Evolutionary conservation across 441 rosid species (phyloP), one percentile per base, ranked within the genome.

Genomic region (Metrosideros polymorpha): DNA sequence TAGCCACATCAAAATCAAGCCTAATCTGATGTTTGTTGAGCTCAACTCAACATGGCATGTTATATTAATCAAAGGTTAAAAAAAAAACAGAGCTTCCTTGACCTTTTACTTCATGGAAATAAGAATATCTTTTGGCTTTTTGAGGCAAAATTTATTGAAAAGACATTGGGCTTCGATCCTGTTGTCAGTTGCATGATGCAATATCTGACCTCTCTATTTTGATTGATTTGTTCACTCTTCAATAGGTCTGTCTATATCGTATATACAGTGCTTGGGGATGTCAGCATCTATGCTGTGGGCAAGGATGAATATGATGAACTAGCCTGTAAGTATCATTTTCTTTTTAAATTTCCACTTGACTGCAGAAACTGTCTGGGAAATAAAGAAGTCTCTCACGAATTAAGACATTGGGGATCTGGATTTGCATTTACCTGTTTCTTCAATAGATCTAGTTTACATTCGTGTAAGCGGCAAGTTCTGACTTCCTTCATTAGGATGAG

Each of bases 301-400:
- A 97, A 97, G 92, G 98, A 97, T 90, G 98, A 94, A 86, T 97
- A 97, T 82, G 99, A 97, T 91, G 99, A 97, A 89, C 99, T 97
- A 91, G 99, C 98, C 54, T 94, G 98, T 95, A 90, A 94, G 98
- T 90, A 75, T 83, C 18, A 50, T 17, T 24, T 12, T 29, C 13
- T 55, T 82, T n/a, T n/a, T 10, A 27, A 27, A 66, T 66, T 66
- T 66, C 79, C 15, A 39, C 47, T 39, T 39, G 39, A 71, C 47
- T 71, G 43, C 9, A 22, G 79, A 35, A 71, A 71, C 24, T 35
- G 15, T 71, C 47, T 39, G 79, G n/a, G 47, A 71, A 71, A 71
- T 3, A 71, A 66, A 71, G n/a, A 39, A 35, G 79, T n/a, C 13
- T 39, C 79, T 71, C 79, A 32, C 17, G 1, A 66, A 39, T 71